phyloP scores from a whole-genome alignment of 768 basidiomycete species.

The Mycena crocata region DNA sequence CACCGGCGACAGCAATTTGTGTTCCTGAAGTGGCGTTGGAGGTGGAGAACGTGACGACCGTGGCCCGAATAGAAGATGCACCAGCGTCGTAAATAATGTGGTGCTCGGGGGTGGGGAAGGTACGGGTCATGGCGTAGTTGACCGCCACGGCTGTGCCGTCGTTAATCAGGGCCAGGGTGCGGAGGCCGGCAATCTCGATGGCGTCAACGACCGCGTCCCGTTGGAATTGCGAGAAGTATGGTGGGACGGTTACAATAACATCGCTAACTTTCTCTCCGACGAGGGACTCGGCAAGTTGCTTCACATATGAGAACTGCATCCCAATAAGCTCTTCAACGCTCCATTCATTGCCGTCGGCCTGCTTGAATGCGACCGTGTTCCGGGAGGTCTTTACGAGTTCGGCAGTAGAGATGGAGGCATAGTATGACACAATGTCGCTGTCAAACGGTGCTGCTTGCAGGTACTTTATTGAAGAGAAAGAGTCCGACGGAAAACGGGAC shows the following conservation, averaged over 20 bases:
- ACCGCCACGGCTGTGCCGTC: constrained; percentile 96
- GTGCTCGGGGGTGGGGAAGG: constrained; percentile 82
- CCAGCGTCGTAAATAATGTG: constrained; percentile 97
- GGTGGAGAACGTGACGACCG: constrained; percentile 75
- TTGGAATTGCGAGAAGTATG: constrained; percentile 91
- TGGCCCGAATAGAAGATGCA: constrained; percentile 83
- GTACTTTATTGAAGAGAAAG: constrained; percentile 87
- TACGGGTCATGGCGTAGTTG: constrained; percentile 97
- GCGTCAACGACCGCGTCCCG: constrained; percentile 93
- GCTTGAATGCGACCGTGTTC: constrained; percentile 68
- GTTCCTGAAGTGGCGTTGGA: constrained; percentile 69
- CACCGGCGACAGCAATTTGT: constrained; percentile 80
- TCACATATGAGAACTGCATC: constrained; percentile 94
- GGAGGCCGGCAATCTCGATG: constrained; percentile 89
- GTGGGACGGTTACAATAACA: constrained; percentile 90
- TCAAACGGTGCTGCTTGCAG: constrained; percentile 79
- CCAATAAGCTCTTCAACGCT: constrained; percentile 90
- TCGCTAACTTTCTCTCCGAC: constrained; percentile 85
- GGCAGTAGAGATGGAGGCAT: constrained; percentile 64
- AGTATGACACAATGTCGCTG: constrained; percentile 70
- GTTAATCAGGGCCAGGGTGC: constrained; percentile 85
- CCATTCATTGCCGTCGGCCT: constrained; percentile 78
- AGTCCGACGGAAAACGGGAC: constrained; percentile 89
- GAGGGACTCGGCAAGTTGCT: constrained; percentile 83
- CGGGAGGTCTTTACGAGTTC: constrained; percentile 66